Base-by-base conservation (phyloP, 257 asterid species). In the Ilex aquifolium region DNA sequence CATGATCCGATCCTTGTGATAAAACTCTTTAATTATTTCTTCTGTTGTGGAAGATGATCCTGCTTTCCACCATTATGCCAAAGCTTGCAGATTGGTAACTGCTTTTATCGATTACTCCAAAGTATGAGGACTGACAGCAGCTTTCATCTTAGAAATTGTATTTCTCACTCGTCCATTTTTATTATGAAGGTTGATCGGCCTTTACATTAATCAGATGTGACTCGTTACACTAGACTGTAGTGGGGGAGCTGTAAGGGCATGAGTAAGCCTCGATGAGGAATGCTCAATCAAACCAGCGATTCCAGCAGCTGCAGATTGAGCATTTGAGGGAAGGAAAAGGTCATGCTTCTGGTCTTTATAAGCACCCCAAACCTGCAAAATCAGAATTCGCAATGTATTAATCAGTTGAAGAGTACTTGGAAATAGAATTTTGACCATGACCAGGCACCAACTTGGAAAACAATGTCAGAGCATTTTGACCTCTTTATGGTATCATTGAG, bases 221-320 rank as follows among this genome's bases (percentile, higher is more conserved):
- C 65, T 80, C 4, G 71, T 52, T 74, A 72, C 88, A 72, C 81
- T 67, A 58, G 80, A 65, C 39, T 84, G 95, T 1, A 82, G 71
- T 11, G 87, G 85, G 16, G 96, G 94, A n/a, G 90, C 96, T 4
- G 97, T 71, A 59, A 92, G 84, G 17, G 97, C 95, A 62, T 92
- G 83, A 40, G 94, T 75, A 65, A 85, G 85, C 74, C 87, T 65
- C 31, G 96, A 83, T 8, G 95, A 85, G 13, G 99, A 89, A 72
- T 80, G 83, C 70, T 92, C 97, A 31, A 92, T 92, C 55, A 92
- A 88, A 77, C 99, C 99, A 57, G 99, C 99, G 76, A 92, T 90
- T 53, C 99, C 99, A 50, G 99, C 99, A 56, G 95, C 94, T 59
- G 99, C 87, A 68, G 96, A 85, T 75, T 89, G 99, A 57, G 97